Conservation (phyloP, 2,329 filamentous ascomycete genomes). For the Xylariales sp. region DNA sequence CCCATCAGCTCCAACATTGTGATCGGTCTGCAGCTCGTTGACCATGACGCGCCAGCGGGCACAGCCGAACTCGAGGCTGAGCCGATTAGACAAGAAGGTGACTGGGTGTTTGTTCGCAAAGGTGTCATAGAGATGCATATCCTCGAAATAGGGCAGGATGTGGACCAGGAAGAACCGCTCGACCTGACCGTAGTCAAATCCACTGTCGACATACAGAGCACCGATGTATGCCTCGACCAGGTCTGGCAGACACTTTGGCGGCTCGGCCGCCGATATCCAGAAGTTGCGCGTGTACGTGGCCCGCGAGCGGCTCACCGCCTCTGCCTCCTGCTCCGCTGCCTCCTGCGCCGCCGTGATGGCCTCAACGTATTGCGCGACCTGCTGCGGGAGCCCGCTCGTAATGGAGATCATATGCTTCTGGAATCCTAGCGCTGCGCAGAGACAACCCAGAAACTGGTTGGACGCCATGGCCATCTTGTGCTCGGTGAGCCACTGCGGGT, state of each 20-base stretch:
- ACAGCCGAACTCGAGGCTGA: slow-evolving; percentile 65
- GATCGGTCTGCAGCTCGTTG: slow-evolving; percentile 40
- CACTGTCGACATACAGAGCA: slow-evolving; percentile 85
- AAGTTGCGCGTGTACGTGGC: slow-evolving; percentile 54
- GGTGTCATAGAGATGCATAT: slow-evolving; percentile 83
- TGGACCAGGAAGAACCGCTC: slow-evolving; percentile 72
- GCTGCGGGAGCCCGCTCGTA: slow-evolving; percentile 34
- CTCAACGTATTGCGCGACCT: slow-evolving; percentile 50
- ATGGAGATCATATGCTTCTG: slow-evolving; percentile 67
- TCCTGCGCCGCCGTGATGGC: slow-evolving; percentile 50
- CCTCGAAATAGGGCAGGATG: slow-evolving; percentile 72
- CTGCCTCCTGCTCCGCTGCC: slow-evolving; percentile 28
- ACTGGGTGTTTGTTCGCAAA: slow-evolving; percentile 85
- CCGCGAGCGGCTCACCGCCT: slow-evolving; percentile 25
- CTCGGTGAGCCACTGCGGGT: slow-evolving; percentile 95
- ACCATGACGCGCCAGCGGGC: slow-evolving; percentile 49
- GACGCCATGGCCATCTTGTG: slow-evolving; percentile 99
- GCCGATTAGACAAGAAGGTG: slow-evolving; percentile 62
- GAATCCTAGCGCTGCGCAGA: slow-evolving; percentile 75
- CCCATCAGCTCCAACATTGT: slow-evolving; percentile 23
- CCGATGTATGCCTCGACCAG: slow-evolving; percentile 86
- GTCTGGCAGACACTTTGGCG: slow-evolving; percentile 77
- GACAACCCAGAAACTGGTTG: slow-evolving; percentile 84
- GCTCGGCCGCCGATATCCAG: slow-evolving; percentile 60
- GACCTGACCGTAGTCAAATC: slow-evolving; percentile 71